These are phyloP conservation scores for Curvularia spicifera DNA, from an alignment of 2,329 filamentous ascomycete genomes.

Conservation along the genomic window DNA sequence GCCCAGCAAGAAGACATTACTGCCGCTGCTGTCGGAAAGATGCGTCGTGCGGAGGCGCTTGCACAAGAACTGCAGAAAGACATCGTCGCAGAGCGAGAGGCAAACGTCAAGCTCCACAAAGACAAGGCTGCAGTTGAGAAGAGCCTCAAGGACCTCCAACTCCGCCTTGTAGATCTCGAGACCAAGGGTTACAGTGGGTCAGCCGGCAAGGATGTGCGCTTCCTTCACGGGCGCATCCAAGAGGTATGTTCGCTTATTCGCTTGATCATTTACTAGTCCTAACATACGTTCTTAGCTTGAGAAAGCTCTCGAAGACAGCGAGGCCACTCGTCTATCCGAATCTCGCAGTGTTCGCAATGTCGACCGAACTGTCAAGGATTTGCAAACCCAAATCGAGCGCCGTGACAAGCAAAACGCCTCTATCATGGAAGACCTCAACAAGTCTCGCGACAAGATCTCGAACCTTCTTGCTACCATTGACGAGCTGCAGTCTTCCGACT, in stretches of 20 bases:
- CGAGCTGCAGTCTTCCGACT: constrained; percentile 88
- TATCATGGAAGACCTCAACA: constrained; percentile 80
- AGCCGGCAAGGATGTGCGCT: constrained; percentile 92
- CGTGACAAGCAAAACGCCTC: constrained; percentile 86
- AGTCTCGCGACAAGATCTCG: constrained; percentile 88
- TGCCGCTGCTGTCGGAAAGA: constrained; percentile 91
- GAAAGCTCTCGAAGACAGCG: constrained; percentile 81
- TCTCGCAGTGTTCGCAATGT: constrained; percentile 89
- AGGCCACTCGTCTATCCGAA: constrained; percentile 77
- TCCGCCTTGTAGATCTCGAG: constrained; percentile 89
- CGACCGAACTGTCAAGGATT: constrained; percentile 90
- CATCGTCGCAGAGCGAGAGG: constrained; percentile 83
- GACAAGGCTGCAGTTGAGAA: constrained; percentile 92
- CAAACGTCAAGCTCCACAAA: constrained; percentile 79
- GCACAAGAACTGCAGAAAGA: constrained; percentile 92
- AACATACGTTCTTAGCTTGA: constrained; percentile 70
- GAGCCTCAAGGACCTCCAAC: constrained; percentile 85
- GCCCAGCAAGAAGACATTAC: constrained; percentile 95
- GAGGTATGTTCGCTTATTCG: constrained; percentile 68
- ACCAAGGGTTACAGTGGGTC: constrained; percentile 91
- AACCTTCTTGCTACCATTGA: constrained; percentile 90
- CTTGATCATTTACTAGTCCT: constrained; percentile 12
- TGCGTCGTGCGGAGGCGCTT: constrained; percentile 89
- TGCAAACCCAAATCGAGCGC: constrained; percentile 89
- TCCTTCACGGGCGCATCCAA: constrained; percentile 91